phyloP scores from a whole-genome alignment of 2,329 filamentous ascomycete genomes.

The Colletotrichum limetticola region DNA sequence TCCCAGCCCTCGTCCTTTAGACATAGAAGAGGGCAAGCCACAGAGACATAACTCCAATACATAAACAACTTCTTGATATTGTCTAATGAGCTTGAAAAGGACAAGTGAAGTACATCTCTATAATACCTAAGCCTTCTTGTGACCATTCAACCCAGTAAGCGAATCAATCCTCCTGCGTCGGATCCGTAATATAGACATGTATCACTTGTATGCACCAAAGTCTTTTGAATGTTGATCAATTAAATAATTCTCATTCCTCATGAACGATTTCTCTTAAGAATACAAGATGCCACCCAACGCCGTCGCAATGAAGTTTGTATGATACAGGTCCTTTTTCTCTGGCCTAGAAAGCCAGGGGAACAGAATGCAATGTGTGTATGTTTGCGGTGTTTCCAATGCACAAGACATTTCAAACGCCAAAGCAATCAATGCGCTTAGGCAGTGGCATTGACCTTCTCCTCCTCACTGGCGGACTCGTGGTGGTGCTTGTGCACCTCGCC shows the following conservation, averaged over 20 bases:
- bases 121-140: too few species aligned
- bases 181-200: too few species aligned
- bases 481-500: slow-evolving; percentile 40
- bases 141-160: too few species aligned
- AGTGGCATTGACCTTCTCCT: slow-evolving; percentile 22
- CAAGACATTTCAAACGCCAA: not conserved
- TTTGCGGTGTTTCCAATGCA: not conserved
- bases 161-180: too few species aligned
- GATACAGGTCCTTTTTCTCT: slow-evolving; percentile 10
- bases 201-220: not conserved
- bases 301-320: slow-evolving; percentile 32
- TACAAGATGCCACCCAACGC: slow-evolving; percentile 28
- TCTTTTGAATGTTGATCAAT: not conserved
- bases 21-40: too few species aligned
- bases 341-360: not conserved
- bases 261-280: slow-evolving; percentile 16
- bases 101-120: too few species aligned
- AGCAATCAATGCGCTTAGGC: not conserved
- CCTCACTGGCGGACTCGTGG: slow-evolving; percentile 29
- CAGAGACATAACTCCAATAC: too few species aligned
- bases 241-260: slow-evolving; percentile 31
- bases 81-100: too few species aligned
- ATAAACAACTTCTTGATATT: too few species aligned
- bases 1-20: too few species aligned
- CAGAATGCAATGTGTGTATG: not conserved